Evolutionary conservation across 1,284 basidiomycete genomes (phyloP).

Genomic region (Malassezia restricta): DNA sequence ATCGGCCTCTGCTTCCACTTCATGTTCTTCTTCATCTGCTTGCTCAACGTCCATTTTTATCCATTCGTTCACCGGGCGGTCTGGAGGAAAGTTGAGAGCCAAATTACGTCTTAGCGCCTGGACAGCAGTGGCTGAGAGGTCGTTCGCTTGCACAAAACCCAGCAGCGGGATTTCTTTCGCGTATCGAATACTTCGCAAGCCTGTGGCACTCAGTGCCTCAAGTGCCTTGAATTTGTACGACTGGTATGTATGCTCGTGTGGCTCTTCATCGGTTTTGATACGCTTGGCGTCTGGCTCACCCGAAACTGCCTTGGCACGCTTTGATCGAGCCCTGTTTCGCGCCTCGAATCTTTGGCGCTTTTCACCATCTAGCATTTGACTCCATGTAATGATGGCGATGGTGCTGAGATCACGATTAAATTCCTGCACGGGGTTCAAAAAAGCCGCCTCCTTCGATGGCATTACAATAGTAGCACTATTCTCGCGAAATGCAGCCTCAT

Average conservation of each 20-base stretch:
- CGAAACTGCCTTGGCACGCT: constrained; percentile 4
- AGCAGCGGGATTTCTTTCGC: constrained; percentile 91
- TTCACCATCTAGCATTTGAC: constrained; percentile 59
- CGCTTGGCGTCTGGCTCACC: constrained; percentile 10
- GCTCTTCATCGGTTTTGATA: constrained; percentile 9
- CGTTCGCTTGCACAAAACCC: constrained; percentile 85
- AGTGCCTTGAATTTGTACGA: constrained; percentile 66
- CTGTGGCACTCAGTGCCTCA: constrained; percentile 92
- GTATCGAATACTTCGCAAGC: constrained; percentile 87
- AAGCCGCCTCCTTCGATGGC: constrained; percentile 49
- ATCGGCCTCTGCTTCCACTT: neutral
- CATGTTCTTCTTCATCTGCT: constrained; percentile 2
- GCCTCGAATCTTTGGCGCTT: constrained; percentile 56
- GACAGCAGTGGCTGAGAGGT: constrained; percentile 70
- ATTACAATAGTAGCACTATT: constrained; percentile 42
- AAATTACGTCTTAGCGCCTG: constrained; percentile 80
- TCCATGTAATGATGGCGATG: constrained; percentile 75
- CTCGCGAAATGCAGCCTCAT: constrained; percentile 39
- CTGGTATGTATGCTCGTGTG: constrained; percentile 47
- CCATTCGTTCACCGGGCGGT: constrained; percentile 32
- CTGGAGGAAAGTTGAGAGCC: constrained; percentile 68
- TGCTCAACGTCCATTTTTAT: constrained; percentile 14
- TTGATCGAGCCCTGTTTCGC: constrained; percentile 23
- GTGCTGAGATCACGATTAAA: constrained; percentile 92
- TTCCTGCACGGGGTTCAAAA: constrained; percentile 94